Conservation (phyloP, 345 rosid genomes). For the Linum tenue region DNA sequence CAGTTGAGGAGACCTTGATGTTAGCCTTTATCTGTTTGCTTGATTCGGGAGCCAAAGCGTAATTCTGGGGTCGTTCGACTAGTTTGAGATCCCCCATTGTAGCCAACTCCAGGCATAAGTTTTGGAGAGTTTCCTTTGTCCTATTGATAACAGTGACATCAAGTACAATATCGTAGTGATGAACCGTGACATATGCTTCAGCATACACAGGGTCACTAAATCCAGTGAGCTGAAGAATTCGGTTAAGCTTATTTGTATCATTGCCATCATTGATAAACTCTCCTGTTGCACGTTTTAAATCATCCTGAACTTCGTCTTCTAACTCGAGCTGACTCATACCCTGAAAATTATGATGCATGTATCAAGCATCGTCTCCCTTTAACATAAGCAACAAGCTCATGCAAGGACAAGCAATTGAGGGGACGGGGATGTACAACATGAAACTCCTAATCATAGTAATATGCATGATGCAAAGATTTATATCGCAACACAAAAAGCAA, state of each 20-base stretch:
- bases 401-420: background rate
- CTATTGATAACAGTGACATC: slow-evolving; percentile 92
- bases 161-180: slow-evolving; percentile 93
- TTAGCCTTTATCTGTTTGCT: slow-evolving; percentile 98
- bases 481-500: too few relatives aligned
- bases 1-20: slow-evolving; percentile 97
- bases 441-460: too few relatives aligned
- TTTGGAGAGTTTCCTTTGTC: slow-evolving; percentile 96
- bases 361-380: background rate
- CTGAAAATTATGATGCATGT: slow-evolving; percentile 25
- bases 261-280: slow-evolving; percentile 89
- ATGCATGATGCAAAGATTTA: too few relatives aligned
- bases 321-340: slow-evolving; percentile 99
- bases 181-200: slow-evolving; percentile 94
- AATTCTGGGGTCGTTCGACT: slow-evolving; percentile 96
- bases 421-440: too few relatives aligned
- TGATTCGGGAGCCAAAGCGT: slow-evolving; percentile 85
- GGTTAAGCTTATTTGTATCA: slow-evolving; percentile 91
- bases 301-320: slow-evolving; percentile 98
- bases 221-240: slow-evolving; percentile 96
- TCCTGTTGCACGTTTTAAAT: slow-evolving; percentile 96
- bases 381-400: background rate
- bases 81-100: slow-evolving; percentile 99
- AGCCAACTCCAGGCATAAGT: slow-evolving; percentile 91
- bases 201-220: slow-evolving; percentile 99